These are phyloP conservation scores for Yamadazyma epiphylla DNA, from an alignment of 1,139 yeast genomes.

Conservation along the genomic window DNA sequence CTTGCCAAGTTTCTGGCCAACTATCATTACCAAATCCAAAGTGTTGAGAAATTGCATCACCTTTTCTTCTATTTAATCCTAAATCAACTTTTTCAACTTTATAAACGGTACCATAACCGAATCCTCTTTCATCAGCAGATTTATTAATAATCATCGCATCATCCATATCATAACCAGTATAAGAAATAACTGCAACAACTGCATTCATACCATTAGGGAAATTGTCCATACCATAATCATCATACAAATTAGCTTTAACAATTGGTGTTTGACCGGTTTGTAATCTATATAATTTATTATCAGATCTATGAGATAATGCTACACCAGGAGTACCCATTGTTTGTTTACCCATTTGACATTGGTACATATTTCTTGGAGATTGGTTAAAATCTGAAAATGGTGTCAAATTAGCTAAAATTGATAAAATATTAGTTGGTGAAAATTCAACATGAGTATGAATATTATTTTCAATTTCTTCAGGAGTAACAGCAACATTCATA, in stretches of 20 bases:
- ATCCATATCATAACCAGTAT: slow-evolving; percentile 99
- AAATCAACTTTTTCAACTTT: slow-evolving; percentile 91
- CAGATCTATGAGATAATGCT: slow-evolving; percentile 87
- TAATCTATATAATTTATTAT: slow-evolving; percentile 86
- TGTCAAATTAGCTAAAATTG: slow-evolving; percentile 92
- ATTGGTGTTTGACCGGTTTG: slow-evolving; percentile 98
- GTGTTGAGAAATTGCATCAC: slow-evolving; percentile 93
- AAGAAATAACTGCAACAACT: slow-evolving; percentile 96
- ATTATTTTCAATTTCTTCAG: slow-evolving; percentile 79
- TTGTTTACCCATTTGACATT: slow-evolving; percentile 99
- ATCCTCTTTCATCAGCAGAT: slow-evolving; percentile 96
- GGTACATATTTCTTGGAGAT: slow-evolving; percentile 99
- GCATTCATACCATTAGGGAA: slow-evolving; percentile 99
- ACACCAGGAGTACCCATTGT: slow-evolving; percentile 99
- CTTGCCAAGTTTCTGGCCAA: slow-evolving; percentile 90
- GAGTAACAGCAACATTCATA: slow-evolving; percentile 93
- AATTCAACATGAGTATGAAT: slow-evolving; percentile 91
- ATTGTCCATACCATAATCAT: slow-evolving; percentile 95
- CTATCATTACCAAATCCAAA: slow-evolving; percentile 92
- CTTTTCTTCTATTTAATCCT: slow-evolving; percentile 73
- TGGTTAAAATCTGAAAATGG: slow-evolving; percentile 98
- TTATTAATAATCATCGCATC: slow-evolving; percentile 99
- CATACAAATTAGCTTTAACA: slow-evolving; percentile 89
- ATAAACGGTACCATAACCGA: slow-evolving; percentile 94
- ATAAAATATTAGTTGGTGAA: slow-evolving; percentile 89